Evolutionary conservation across 2,329 filamentous ascomycete genomes (phyloP).

Genomic region (Alternaria consortialis): DNA sequence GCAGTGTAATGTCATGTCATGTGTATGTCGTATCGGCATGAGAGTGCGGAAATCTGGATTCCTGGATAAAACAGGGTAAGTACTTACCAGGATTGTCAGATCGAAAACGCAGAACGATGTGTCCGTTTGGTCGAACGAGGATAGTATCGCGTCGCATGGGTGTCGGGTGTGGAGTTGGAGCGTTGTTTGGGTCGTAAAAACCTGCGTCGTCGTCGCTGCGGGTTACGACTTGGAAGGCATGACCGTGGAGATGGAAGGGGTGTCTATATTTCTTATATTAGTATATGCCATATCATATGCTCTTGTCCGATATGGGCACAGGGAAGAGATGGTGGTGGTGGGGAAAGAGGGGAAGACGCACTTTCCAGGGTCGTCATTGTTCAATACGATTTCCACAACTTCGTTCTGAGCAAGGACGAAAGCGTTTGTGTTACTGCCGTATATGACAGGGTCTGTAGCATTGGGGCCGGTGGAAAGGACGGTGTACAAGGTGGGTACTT

Average conservation of each 20-base stretch:
- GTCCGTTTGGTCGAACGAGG: slow-evolving; percentile 63
- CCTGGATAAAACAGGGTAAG: too few species aligned
- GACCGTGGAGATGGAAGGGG: slow-evolving; percentile 75
- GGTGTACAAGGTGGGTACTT: slow-evolving; percentile 83
- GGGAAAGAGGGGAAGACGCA: slow-evolving; percentile 6
- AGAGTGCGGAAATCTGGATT: too few species aligned
- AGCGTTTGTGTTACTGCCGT: slow-evolving; percentile 63
- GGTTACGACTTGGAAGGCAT: slow-evolving; percentile 49
- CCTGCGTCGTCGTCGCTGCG: slow-evolving; percentile 48
- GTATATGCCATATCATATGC: neutral
- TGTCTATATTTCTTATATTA: slow-evolving; percentile 42
- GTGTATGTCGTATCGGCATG: too few species aligned
- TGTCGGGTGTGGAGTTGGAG: slow-evolving; percentile 35
- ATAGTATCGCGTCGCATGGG: slow-evolving; percentile 64
- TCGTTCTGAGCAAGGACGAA: slow-evolving; percentile 72
- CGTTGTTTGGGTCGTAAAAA: slow-evolving; percentile 58
- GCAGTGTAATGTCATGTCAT: too few species aligned
- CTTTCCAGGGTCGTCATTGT: slow-evolving; percentile 75
- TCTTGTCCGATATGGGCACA: neutral
- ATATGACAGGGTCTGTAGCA: slow-evolving; percentile 53
- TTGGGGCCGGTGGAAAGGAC: slow-evolving; percentile 69
- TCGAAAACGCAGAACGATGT: slow-evolving; percentile 64
- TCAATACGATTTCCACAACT: slow-evolving; percentile 78
- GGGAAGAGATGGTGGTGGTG: slow-evolving; percentile 65
- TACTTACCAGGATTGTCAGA: slow-evolving; percentile 58